Percentiles rank a stretch among this genome's conserved stretches.
These are phyloP conservation scores for Trypanosoma avium DNA, from an alignment of 208 protist genomes.

Conservation along the genomic window DNA sequence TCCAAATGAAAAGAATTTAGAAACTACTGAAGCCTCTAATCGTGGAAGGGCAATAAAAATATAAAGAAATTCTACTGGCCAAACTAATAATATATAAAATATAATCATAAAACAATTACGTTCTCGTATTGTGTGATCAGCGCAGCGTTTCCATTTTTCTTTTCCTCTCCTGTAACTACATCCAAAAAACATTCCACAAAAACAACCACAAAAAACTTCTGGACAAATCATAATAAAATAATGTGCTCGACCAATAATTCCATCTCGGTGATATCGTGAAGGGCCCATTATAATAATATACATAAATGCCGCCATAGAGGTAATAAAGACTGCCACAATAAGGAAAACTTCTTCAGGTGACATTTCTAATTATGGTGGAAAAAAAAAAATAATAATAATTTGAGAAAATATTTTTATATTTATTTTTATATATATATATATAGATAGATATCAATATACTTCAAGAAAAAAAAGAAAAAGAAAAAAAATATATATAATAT, in stretches of 20 bases:
- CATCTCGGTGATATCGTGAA: constrained; percentile 84
- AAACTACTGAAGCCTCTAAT: constrained; percentile 40
- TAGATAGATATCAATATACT: no score
- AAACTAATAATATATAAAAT: constrained; percentile 88
- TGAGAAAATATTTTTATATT: no score
- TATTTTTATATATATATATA: no score
- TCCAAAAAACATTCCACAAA: constrained; percentile 45
- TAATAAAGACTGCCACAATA: constrained; percentile 37
- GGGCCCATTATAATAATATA: constrained; percentile 91
- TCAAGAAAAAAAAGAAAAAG: not conserved
- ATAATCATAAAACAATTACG: constrained; percentile 82
- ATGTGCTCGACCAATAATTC: constrained; percentile 72
- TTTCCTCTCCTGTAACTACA: constrained; percentile 48
- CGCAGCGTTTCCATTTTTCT: constrained; percentile 34
- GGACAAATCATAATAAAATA: constrained; percentile 34
- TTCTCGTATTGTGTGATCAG: constrained; percentile 42
- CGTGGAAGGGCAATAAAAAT: constrained; percentile 56
- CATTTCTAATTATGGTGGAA: constrained; percentile 4
- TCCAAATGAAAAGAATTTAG: constrained; percentile 55
- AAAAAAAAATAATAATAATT: constrained; percentile 1
- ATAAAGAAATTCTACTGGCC: constrained; percentile 80
- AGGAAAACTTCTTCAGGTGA: constrained; percentile 32
- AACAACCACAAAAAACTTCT: constrained; percentile 34
- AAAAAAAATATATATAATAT: constrained; percentile 5
- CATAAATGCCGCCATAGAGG: constrained; percentile 50